phyloP scores from a whole-genome alignment of 2,329 filamentous ascomycete species.

The Botrytis porri region DNA sequence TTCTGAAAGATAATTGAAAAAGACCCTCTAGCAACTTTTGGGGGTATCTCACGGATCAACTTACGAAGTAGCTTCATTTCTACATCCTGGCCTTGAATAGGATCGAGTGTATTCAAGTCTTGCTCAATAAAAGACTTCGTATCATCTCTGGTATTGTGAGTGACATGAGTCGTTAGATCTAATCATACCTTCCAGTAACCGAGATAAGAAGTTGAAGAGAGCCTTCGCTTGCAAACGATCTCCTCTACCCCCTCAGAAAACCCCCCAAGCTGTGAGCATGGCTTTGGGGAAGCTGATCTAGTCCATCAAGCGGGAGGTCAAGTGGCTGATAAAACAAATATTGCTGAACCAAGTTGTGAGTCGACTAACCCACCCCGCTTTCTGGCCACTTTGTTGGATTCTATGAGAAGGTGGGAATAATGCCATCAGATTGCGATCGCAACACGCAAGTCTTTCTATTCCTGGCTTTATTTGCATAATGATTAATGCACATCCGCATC shows the following conservation, averaged over 20 bases:
- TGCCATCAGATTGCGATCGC: not conserved
- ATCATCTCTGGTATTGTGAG: accelerated
- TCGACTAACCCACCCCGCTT: not conserved
- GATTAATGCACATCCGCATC: not conserved
- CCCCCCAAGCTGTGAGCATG: accelerated
- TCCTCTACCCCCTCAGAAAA: accelerated
- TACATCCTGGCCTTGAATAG: not conserved
- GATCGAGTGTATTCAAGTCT: not conserved
- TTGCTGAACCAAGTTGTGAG: not conserved
- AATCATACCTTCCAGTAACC: accelerated
- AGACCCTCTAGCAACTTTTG: not conserved
- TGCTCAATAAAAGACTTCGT: not conserved
- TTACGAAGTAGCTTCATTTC: not conserved
- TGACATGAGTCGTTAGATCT: accelerated
- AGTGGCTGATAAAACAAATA: not conserved
- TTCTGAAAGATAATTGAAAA: accelerated
- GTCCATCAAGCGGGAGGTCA: not conserved
- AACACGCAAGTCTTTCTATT: not conserved
- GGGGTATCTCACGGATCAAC: not conserved
- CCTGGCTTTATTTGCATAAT: not conserved
- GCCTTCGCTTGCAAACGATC: no score
- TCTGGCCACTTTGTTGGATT: not conserved
- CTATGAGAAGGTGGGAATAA: not conserved
- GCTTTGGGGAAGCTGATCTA: accelerated
- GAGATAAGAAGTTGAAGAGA: not conserved